Base-by-base conservation (phyloP, 345 rosid species). In the Eucalyptus erythrocorys region DNA sequence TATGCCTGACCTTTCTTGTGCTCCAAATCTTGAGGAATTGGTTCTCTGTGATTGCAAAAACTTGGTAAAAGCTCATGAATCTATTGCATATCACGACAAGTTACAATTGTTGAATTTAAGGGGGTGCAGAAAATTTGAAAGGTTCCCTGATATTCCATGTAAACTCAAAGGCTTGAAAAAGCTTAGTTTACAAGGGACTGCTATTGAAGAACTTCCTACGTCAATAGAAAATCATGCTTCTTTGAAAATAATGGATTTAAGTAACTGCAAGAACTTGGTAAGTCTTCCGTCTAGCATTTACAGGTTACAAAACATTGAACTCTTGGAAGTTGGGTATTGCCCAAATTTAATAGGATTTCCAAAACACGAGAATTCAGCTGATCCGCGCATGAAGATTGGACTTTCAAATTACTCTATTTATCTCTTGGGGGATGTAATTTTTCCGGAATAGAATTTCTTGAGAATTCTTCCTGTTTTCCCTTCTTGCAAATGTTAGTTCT, bases 401-500 rank as follows among this genome's bases (percentile, higher is more conserved):
- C 27, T 8, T 53, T 8, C 59, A 53, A 53, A 4, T 53, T 53
- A 22, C 59, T 53, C 27, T 53, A 0, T 53, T 53, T 53, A 53
- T 3, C 2, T 53, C 12, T 53, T 53, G 10, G 59, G 27, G 59
- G 13, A 26, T 57, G 64, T 57, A 57, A 57, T 26, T 57, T 57
- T 0, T 24, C 1, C 1, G 7, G 14, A 57, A 57, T 26, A 57
- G 64, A 26, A 57, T 57, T 57, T 57, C 64, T 57, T 3, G 13
- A 57, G 64, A 57, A 24, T 57, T 1, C 64, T 26, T 57, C 64
- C 1, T 57, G n/a, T 26, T 57, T 4, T 57, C 64, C 64, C 64
- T 26, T 57, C n/a, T 57, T 57, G 64, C 64, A 26, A 57, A 0
- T 0, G 0, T 4, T 57, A 57, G 1, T 26, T 57, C 3, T 57